A percentile compares a stretch with the other conserved stretches of the same genome.
These are phyloP conservation scores for Hericium coralloides DNA, from an alignment of 768 basidiomycete genomes.

Conservation along the genomic window DNA sequence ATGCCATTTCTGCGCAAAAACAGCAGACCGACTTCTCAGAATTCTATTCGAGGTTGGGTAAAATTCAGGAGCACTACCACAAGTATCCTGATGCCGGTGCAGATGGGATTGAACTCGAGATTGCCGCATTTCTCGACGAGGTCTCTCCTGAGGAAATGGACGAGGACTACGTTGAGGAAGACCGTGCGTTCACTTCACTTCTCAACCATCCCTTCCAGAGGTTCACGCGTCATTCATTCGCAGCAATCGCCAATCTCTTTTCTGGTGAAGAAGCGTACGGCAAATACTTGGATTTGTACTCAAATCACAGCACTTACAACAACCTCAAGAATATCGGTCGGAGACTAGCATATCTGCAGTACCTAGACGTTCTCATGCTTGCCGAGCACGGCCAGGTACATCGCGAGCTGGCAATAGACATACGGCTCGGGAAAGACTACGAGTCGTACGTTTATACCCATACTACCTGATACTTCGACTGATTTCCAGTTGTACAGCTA, in stretches of 20 bases:
- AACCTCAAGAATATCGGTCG: constrained; percentile 83
- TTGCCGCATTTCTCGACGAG: constrained; percentile 75
- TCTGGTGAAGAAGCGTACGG: constrained; percentile 96
- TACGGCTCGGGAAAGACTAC: constrained; percentile 64
- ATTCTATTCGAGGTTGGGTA: constrained; percentile 93
- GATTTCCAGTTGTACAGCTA: constrained; percentile 44
- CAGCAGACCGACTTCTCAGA: constrained; percentile 70
- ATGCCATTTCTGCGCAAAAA: constrained; percentile 47
- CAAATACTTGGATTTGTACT: constrained; percentile 88
- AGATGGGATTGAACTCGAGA: constrained; percentile 76
- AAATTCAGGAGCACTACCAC: constrained; percentile 93
- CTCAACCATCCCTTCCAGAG: constrained; percentile 25
- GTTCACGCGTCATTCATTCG: constrained; percentile 4
- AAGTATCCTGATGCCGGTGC: constrained; percentile 88
- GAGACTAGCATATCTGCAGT: constrained; percentile 86
- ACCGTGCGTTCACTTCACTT: constrained; percentile 65
- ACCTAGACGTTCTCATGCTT: constrained; percentile 76
- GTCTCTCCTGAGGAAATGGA: constrained; percentile 58
- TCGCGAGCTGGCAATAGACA: constrained; percentile 58
- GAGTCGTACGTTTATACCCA: constrained; percentile 48
- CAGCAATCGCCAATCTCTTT: constrained; percentile 78
- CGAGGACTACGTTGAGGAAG: constrained; percentile 69
- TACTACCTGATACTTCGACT: not conserved
- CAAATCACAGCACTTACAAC: constrained; percentile 79
- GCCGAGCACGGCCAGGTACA: constrained; percentile 56